Percentiles rank a stretch among this genome's conserved stretches.
Conservation (phyloP, 345 rosid species). For the Lepidium sativum region DNA sequence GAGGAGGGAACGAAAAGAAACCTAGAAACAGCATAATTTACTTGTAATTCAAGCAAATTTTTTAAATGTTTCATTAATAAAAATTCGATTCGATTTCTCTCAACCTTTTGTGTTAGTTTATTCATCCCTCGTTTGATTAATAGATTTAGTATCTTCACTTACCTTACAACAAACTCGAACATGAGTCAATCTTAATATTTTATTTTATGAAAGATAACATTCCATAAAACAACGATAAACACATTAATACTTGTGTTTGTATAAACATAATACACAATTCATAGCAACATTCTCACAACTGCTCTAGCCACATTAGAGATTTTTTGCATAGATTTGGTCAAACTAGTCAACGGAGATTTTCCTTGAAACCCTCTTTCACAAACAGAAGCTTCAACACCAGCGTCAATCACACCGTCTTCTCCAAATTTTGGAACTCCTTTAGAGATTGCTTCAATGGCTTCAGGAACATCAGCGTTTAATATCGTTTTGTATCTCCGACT, state of each 20-base stretch:
- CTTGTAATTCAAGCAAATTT: no score
- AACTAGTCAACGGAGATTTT: constrained; percentile 28
- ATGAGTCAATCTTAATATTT: no score
- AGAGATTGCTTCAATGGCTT: constrained; percentile 35
- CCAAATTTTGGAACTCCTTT: constrained; percentile 43
- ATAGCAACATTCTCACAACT: constrained; percentile 36
- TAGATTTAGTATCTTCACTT: no score
- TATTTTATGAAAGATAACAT: neutral
- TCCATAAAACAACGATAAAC: neutral
- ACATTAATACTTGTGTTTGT: neutral
- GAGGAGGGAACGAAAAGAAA: no score
- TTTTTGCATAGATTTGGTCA: constrained; percentile 30
- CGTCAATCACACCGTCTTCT: constrained; percentile 29
- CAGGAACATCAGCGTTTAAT: constrained; percentile 37
- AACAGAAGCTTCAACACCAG: constrained; percentile 31
- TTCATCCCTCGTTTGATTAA: no score
- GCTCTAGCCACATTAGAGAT: constrained; percentile 35
- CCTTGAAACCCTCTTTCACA: constrained; percentile 31
- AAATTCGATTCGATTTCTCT: no score
- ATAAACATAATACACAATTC: neutral
- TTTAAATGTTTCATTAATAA: no score
- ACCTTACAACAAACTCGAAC: no score
- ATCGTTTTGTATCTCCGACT: constrained; percentile 34
- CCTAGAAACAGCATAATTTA: no score
- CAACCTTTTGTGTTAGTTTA: no score